Evolutionary conservation across 1,284 basidiomycete species (phyloP), one percentile per base, ranked within the genome.

Genomic region (Marasmius sp.): DNA sequence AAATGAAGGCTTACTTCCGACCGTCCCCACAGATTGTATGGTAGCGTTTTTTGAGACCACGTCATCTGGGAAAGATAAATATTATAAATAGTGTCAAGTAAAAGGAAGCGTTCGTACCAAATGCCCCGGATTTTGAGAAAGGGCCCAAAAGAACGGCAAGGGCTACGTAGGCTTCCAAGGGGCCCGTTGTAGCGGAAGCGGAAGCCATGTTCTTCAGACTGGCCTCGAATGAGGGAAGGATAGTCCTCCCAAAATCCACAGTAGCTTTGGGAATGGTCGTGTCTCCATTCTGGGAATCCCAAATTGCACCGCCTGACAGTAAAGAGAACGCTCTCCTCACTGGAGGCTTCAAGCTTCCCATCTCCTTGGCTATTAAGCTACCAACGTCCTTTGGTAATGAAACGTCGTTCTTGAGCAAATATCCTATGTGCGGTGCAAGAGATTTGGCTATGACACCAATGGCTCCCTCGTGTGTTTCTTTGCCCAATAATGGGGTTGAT

Each of bases 141-240:
- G 87, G 86, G 0, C 90, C 88, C 14, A 94, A 79, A 5, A 94
- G 75, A 3, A 89, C 75, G 0, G 93, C 85, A 20, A 88, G 72
- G 0, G 91, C 87, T 10, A 95, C 82, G 70, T 95, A 97, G 0
- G 92, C 94, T 70, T 97, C 95, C 38, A 94, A 71, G 27, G 91
- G 87, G 0, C 91, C 89, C 0, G 83, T 84, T 37, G 83, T 73
- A 0, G 39, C 27, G 43, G 85, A 87, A 67, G 84, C 91, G 1
- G 79, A 75, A 8, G 84, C 74, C 49, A 85, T 84, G 27, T 79
- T 84, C 75, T 93, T 94, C 60, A 97, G 71, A 67, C 82, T 85
- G 0, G 75, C 77, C 67, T 95, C 93, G 22, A 96, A 77, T 0
- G 87, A 81, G 0, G 87, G 83, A 0, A 85, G 66, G 2, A 94